Evolutionary conservation across 768 basidiomycete genomes (phyloP).

Genomic region (Rhodotorula graminis): DNA sequence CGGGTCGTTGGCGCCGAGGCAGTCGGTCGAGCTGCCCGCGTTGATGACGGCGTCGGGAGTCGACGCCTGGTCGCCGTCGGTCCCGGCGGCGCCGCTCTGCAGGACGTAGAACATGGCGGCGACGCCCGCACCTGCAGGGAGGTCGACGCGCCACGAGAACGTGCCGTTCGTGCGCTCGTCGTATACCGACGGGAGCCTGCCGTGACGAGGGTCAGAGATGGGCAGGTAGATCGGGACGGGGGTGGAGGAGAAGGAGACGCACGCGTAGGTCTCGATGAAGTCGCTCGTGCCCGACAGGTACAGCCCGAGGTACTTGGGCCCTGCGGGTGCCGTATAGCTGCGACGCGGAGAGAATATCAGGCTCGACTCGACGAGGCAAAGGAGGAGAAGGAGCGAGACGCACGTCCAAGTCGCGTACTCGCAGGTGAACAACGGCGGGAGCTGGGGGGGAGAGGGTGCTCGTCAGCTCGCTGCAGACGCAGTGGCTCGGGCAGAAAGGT

Average conservation of each 20-base stretch:
- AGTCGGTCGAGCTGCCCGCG: neutral
- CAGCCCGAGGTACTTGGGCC: conserved; percentile 6
- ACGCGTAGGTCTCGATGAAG: conserved; percentile 9
- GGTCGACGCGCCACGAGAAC: conserved; percentile 5
- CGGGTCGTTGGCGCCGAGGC: conserved; percentile 6
- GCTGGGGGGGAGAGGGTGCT: neutral
- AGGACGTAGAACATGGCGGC: conserved; percentile 9
- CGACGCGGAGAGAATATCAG: too few species aligned
- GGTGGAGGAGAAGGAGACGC: neutral
- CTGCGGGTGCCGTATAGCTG: conserved; percentile 4
- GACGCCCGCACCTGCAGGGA: neutral
- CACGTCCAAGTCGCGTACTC: conserved; percentile 4
- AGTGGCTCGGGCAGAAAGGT: too few species aligned
- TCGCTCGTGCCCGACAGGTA: neutral
- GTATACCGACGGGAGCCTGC: neutral
- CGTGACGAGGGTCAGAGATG: too few species aligned
- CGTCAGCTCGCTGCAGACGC: too few species aligned
- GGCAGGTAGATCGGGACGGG: neutral
- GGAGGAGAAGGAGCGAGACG: neutral
- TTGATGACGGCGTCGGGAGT: conserved; percentile 10
- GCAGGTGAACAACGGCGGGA: conserved; percentile 12
- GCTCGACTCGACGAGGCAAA: too few species aligned
- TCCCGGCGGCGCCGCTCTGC: neutral
- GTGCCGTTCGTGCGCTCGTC: conserved; percentile 4
- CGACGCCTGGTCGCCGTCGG: conserved; percentile 1